phyloP scores from a whole-genome alignment of 331 rosid species.

The Quercus lobata region DNA sequence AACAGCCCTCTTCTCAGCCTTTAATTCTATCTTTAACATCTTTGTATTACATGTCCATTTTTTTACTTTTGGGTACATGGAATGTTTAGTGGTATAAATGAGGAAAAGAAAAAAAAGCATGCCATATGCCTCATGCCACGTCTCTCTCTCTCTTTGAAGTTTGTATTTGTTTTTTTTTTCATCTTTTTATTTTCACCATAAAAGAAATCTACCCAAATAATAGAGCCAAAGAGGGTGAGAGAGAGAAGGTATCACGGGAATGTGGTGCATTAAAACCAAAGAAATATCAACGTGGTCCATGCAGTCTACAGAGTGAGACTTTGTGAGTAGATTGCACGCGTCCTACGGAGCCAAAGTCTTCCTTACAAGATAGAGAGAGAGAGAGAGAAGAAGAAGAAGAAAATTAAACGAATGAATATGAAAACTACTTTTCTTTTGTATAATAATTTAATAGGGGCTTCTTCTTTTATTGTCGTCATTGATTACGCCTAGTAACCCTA shows the following conservation, averaged over 20 bases:
- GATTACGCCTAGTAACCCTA: conserved; percentile 30
- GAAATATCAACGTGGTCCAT: conserved; percentile 30
- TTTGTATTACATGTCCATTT: conserved; percentile 1
- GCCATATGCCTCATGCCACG: neutral
- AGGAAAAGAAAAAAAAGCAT: neutral
- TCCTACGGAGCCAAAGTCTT: conserved; percentile 10
- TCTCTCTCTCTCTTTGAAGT: too few relatives aligned
- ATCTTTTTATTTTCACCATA: neutral
- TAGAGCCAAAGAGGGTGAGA: neutral
- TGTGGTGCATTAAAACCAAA: conserved; percentile 4
- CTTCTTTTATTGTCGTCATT: conserved; percentile 23
- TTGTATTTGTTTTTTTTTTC: neutral
- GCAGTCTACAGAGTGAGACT: neutral
- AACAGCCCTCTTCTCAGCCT: conserved; percentile 14
- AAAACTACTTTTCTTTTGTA: conserved; percentile 7
- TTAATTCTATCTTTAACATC: neutral
- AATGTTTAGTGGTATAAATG: conserved; percentile 18
- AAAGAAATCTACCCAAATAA: neutral
- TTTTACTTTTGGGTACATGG: conserved; percentile 22
- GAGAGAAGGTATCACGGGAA: conserved; percentile 22
- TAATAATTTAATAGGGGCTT: neutral
- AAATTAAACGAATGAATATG: conserved; percentile 1
- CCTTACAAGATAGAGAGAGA: neutral
- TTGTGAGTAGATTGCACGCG: conserved; percentile 20
- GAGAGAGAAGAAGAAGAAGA: conserved; percentile 9